Base-by-base conservation (phyloP, 2,329 filamentous ascomycete genomes). In the Aspergillus thermomutatus region DNA sequence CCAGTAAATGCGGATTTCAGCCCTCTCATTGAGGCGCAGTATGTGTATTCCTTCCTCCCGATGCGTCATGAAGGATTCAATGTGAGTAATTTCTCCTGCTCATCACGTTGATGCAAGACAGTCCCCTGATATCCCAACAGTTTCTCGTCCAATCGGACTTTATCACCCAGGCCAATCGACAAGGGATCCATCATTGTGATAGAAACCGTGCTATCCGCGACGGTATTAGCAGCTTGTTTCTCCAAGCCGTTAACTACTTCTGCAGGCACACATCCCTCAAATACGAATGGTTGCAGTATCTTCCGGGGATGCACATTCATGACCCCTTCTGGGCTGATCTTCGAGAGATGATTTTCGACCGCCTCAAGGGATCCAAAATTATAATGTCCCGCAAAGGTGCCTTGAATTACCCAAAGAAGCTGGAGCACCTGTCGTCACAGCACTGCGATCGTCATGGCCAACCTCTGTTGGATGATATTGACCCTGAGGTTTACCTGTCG, bases 61-160 rank as follows among this genome's bases (percentile, higher is more conserved):
- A 54, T 54, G 46, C 45, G 47, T 28, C 26, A 25, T 4, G 46
- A 49, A 14, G 52, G 52, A 11, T 54, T 54, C 34, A 49, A 50
- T 41, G 45, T 54, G 41, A 28, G 52, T 41, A 48, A 25, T 51
- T 23, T 6, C 4, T 11, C 26, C 8, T 50, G n/a, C 40, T 9
- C 11, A 10, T 25, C n/a, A n/a, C 4, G 14, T 17, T 11, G 10
- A 11, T 52, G 11, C 5, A 5, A 14, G 11, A 34, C 11, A 14
- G 11, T 14, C 28, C 8, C 17, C 40, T 53, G 31, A 53, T 53
- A n/a, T 14, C 28, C 14, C 3, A 2, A 10, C n/a, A 56, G 54
- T 56, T 56, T 27, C 49, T 56, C 23, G 52, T 56, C 8, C 54
- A 56, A 25, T 56, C 54, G 21, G 54, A 56, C 41, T 56, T 56